A percentile compares a stretch with the other conserved stretches of the same genome.
Evolutionary conservation across 2,329 filamentous ascomycete genomes (phyloP).

Genomic region (Colletotrichum tamarilloi): DNA sequence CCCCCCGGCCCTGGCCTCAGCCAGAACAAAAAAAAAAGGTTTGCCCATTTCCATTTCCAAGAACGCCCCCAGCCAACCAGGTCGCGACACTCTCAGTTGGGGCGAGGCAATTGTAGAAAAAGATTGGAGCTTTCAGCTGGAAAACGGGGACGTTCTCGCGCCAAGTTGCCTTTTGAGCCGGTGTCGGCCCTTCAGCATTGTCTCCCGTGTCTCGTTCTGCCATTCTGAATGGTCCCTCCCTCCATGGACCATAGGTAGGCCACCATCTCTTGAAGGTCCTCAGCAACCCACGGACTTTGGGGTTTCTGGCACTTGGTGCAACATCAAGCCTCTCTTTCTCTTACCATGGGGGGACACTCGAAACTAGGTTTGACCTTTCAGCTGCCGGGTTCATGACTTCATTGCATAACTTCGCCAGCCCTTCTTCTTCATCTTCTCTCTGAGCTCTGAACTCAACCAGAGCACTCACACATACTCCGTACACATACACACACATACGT

Average conservation of each 20-base stretch:
- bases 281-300: not conserved
- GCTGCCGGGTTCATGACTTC: conserved; percentile 13
- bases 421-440: not conserved
- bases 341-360: not conserved
- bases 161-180: conserved; percentile 24
- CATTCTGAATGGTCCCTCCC: not conserved
- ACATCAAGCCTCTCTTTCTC: too few relatives aligned
- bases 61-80: not conserved
- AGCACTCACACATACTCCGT: not conserved
- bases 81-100: not conserved
- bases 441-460: not conserved
- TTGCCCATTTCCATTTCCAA: not conserved
- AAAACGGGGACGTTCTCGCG: conserved; percentile 9
- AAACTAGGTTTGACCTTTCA: conserved; percentile 6
- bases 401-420: conserved; percentile 9
- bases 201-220: not conserved
- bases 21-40: not conserved
- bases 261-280: not conserved
- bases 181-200: conserved; percentile 22
- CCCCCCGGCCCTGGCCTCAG: not conserved
- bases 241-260: too few relatives aligned
- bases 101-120: not conserved
- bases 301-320: not conserved
- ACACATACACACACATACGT: not conserved
- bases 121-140: not conserved